Conservation (phyloP, 73 alveolate genomes). For the Uronychia setigera region DNA sequence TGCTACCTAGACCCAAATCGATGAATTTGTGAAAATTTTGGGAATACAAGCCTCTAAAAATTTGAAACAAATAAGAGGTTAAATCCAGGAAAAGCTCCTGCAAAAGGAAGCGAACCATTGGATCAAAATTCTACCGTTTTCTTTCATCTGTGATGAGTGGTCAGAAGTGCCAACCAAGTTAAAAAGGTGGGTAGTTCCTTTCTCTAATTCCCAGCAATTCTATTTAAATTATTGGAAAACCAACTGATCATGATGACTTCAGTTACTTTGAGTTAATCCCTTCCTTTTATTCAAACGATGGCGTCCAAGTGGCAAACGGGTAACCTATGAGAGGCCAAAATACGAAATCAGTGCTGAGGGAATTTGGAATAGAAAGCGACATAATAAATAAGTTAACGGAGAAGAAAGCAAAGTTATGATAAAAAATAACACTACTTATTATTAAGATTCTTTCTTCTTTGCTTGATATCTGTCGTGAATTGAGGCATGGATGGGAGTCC, state of each 20-base stretch:
- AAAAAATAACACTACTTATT: too few species aligned
- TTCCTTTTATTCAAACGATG: background rate
- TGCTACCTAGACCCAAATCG: background rate
- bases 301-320: background rate
- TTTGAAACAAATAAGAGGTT: background rate
- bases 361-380: background rate
- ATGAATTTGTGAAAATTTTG: background rate
- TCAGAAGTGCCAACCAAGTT: background rate
- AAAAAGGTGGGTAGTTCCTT: background rate
- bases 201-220: background rate
- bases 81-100: background rate
- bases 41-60: background rate
- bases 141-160: background rate
- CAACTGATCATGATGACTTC: conserved; percentile 1
- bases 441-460: too few species aligned
- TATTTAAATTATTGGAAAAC: background rate
- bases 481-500: too few species aligned
- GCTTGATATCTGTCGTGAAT: too few species aligned
- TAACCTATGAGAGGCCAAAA: background rate
- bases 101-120: background rate
- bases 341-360: background rate
- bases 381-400: background rate
- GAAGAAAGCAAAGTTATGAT: background rate
- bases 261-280: background rate
- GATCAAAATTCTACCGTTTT: background rate